Evolutionary conservation across 2,329 filamentous ascomycete species (phyloP), one percentile per base, ranked within the genome.

Genomic region (Nemania sp.): DNA sequence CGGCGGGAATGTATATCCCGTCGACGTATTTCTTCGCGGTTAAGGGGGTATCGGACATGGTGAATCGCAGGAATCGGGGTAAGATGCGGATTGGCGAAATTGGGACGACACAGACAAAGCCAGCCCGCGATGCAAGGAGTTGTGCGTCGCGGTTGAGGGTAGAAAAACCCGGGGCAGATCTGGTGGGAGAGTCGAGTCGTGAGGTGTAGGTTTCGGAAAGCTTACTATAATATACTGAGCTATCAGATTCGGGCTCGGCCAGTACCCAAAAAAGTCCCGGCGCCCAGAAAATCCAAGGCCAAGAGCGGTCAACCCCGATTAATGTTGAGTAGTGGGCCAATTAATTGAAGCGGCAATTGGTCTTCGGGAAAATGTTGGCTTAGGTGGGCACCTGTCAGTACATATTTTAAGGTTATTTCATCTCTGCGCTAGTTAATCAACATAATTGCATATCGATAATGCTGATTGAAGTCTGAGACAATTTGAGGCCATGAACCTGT

Each of bases 1-100:
- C 84, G n/a, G 86, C 87, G 59, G 92, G 91, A 67, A 95, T 86
- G 72, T 93, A 91, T 66, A 95, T 83, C 68, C 88, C 89, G 73
- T 91, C 84, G 69, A 93, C 74, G 68, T 88, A 90, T 66, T 85
- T 79, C 62, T 80, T 79, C 60, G 86, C 80, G 42, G 80, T 64
- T 44, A 76, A 66, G n/a, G 76, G 72, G 9, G 52, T 42, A 19
- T 73, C 69, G 45, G 69, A 62, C 76, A 76, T 76, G 47, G 57
- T 73, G 60, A 52, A 47, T 33, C 34, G 22, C 46, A 28, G 43
- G 42, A 15, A 20, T 46, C n/a, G 47, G 15, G 19, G 11, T 36
- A 28, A 31, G 17, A 31, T 31, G 31, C 14, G 41, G 19, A 47
- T 31, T 15, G 17, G 40, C 41, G 23, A 47, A 30, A 45, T 31